Evolutionary conservation across 2,329 filamentous ascomycete genomes (phyloP).

Genomic region (Talaromyces sp.): DNA sequence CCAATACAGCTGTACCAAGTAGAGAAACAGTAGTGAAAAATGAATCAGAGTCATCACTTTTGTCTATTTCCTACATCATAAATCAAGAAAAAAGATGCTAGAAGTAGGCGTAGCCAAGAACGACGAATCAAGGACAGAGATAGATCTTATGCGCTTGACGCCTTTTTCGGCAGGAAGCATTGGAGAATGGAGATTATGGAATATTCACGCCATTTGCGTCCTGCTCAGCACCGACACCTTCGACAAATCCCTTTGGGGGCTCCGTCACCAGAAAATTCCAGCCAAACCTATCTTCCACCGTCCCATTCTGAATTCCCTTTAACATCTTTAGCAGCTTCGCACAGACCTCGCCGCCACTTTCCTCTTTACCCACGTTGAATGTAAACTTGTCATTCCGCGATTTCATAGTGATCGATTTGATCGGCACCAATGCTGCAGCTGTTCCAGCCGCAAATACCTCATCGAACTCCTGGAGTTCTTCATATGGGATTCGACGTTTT

Average conservation of each 20-base stretch:
- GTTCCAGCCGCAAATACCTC: constrained; percentile 93
- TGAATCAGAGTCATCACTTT: background rate
- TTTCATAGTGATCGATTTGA: constrained; percentile 80
- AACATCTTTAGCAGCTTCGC: constrained; percentile 70
- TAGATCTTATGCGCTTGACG: background rate
- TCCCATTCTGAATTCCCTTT: constrained; percentile 82
- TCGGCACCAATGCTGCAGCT: constrained; percentile 85
- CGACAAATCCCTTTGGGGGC: constrained; percentile 34
- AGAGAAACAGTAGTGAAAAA: background rate
- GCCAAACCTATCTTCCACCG: constrained; percentile 70
- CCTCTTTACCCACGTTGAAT: constrained; percentile 49
- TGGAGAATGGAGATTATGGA: constrained; percentile 23
- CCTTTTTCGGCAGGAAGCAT: background rate
- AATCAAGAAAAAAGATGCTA: background rate
- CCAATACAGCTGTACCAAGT: background rate
- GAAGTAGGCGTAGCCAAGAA: background rate
- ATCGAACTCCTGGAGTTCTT: constrained; percentile 61
- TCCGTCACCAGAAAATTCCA: constrained; percentile 59
- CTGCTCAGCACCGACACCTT: constrained; percentile 6
- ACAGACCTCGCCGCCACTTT: constrained; percentile 58
- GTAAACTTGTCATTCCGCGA: constrained; percentile 56
- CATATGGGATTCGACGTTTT: constrained; percentile 62
- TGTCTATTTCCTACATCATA: background rate
- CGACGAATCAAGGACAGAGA: background rate
- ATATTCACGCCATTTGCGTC: constrained; percentile 28